Percentiles rank a stretch among this genome's conserved stretches.
Evolutionary conservation across 192 early-diverging fungal genomes (phyloP).

Genomic region (Coemansia sp.): DNA sequence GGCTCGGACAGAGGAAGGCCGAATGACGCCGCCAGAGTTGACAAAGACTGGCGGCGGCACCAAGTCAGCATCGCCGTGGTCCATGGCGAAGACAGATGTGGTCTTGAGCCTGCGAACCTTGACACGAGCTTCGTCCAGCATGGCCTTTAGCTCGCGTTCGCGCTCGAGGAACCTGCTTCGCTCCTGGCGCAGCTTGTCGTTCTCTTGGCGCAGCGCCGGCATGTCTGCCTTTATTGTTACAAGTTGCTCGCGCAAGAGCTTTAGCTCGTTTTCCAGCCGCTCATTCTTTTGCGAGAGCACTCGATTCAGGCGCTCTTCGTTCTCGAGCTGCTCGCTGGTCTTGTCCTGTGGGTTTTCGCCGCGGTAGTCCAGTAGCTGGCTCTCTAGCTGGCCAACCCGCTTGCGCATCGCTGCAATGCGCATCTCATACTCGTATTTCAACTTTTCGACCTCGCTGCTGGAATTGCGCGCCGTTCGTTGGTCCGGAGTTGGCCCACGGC

Average conservation of each 20-base stretch:
- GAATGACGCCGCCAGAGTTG: slow-evolving; percentile 64
- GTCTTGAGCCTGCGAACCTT: slow-evolving; percentile 60
- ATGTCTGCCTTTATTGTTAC: slow-evolving; percentile 38
- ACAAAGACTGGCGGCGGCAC: slow-evolving; percentile 54
- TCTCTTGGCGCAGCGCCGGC: slow-evolving; percentile 40
- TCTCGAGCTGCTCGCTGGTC: slow-evolving; percentile 43
- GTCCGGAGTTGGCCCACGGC: slow-evolving; percentile 23
- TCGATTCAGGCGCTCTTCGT: slow-evolving; percentile 53
- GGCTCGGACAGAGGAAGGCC: slow-evolving; percentile 63
- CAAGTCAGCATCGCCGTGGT: slow-evolving; percentile 48
- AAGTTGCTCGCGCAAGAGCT: slow-evolving; percentile 47
- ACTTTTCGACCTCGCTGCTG: slow-evolving; percentile 44
- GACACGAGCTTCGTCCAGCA: slow-evolving; percentile 54
- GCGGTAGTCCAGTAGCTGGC: slow-evolving; percentile 54
- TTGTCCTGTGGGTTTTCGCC: slow-evolving; percentile 34
- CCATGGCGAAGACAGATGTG: slow-evolving; percentile 53
- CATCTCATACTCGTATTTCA: slow-evolving; percentile 63
- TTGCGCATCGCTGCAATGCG: slow-evolving; percentile 60
- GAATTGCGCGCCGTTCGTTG: slow-evolving; percentile 10
- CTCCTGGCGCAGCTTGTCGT: slow-evolving; percentile 42
- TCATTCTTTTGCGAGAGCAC: slow-evolving; percentile 51
- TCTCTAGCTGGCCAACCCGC: slow-evolving; percentile 67
- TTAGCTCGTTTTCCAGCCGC: slow-evolving; percentile 49
- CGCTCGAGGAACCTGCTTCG: slow-evolving; percentile 35
- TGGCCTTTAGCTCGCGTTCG: slow-evolving; percentile 48